Evolutionary conservation across 2,329 filamentous ascomycete species (phyloP).

Genomic region (Fragosphaeria purpurea): DNA sequence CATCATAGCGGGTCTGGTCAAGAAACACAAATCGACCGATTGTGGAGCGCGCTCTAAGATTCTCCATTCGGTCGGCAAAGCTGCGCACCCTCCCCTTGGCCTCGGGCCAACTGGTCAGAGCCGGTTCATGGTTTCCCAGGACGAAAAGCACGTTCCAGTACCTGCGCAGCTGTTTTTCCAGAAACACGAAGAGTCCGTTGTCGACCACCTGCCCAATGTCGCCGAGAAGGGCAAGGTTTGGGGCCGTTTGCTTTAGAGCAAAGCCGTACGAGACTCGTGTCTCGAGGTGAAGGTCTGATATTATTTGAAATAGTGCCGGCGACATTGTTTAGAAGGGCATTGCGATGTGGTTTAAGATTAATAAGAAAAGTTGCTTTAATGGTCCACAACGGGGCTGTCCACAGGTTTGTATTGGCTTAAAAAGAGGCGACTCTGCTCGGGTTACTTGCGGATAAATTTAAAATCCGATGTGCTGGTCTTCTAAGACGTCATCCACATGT

Average conservation of each 20-base stretch:
- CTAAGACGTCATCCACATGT: too few relatives aligned
- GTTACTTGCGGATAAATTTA: too few relatives aligned
- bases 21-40: constrained; percentile 31
- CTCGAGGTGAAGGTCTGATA: constrained; percentile 50
- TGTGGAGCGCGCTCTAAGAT: not conserved
- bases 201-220: constrained; percentile 38
- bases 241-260: constrained; percentile 26
- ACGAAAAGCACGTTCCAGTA: constrained; percentile 43
- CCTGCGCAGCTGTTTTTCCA: constrained; percentile 34
- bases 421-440: too few relatives aligned
- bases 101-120: constrained; percentile 27
- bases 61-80: constrained; percentile 20
- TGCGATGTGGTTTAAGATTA: too few relatives aligned
- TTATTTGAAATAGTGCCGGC: constrained; percentile 27
- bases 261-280: constrained; percentile 35
- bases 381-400: too few relatives aligned
- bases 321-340: too few relatives aligned
- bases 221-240: constrained; percentile 44
- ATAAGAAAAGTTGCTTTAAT: too few relatives aligned
- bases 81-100: constrained; percentile 19
- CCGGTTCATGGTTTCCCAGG: constrained; percentile 48
- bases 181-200: constrained; percentile 34
- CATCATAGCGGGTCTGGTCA: constrained; percentile 19
- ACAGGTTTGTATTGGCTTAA: too few relatives aligned
- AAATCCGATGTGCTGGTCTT: too few relatives aligned